These are phyloP conservation scores for Boletus rubropictus DNA, from an alignment of 768 basidiomycete species.

Conservation along the genomic window DNA sequence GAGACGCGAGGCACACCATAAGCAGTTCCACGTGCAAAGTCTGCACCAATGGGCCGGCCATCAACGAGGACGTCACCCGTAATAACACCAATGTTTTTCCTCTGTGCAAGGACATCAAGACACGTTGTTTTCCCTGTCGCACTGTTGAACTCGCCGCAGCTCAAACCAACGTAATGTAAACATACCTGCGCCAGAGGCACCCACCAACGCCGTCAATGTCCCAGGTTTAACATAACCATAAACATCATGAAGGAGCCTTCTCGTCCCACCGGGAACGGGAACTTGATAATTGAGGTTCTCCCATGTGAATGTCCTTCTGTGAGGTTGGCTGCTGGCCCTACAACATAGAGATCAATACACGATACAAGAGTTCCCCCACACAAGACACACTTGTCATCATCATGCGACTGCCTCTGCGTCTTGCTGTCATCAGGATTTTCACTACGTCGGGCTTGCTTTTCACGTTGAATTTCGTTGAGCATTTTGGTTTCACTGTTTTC, in stretches of 20 bases:
- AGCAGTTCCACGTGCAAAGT: conserved; percentile 65
- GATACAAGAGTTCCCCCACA: not conserved
- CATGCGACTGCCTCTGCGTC: conserved; percentile 18
- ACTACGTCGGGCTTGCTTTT: conserved; percentile 44
- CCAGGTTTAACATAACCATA: conserved; percentile 81
- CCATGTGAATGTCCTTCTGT: conserved; percentile 66
- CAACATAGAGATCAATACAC: conserved; percentile 1
- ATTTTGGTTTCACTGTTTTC: conserved; percentile 51
- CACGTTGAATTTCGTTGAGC: conserved; percentile 47
- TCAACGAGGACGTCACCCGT: conserved; percentile 61
- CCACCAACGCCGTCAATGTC: conserved; percentile 86
- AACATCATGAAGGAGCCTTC: conserved; percentile 66
- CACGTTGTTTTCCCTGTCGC: conserved; percentile 66
- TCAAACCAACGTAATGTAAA: conserved; percentile 14
- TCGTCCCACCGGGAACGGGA: conserved; percentile 55
- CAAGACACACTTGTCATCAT: conserved; percentile 13
- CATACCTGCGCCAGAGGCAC: conserved; percentile 70
- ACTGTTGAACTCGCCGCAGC: conserved; percentile 1
- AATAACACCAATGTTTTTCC: conserved; percentile 66
- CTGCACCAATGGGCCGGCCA: conserved; percentile 52
- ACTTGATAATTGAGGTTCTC: conserved; percentile 72
- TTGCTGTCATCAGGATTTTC: conserved; percentile 28
- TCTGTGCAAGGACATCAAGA: conserved; percentile 66
- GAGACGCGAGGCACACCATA: conserved; percentile 47
- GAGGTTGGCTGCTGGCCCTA: not conserved